Evolutionary conservation across 768 basidiomycete species (phyloP).

Genomic region (Phallus indusiatus): DNA sequence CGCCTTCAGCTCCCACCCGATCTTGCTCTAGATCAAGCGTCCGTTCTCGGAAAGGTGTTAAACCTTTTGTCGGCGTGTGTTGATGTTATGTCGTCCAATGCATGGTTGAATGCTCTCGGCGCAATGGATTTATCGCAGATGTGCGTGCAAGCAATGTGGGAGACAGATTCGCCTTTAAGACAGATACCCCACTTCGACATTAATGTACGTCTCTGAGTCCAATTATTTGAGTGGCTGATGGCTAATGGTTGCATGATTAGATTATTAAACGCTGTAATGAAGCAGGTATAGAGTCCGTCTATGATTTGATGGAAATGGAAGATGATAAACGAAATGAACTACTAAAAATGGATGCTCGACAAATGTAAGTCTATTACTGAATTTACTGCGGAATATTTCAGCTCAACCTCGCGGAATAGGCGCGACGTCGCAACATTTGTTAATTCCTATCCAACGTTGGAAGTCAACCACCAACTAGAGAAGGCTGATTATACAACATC

Average conservation of each 20-base stretch:
- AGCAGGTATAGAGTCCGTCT: slow-evolving; percentile 78
- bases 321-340: slow-evolving; percentile 78
- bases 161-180: slow-evolving; percentile 88
- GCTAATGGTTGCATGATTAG: slow-evolving; percentile 24
- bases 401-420: slow-evolving; percentile 33
- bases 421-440: slow-evolving; percentile 91
- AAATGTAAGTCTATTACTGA: slow-evolving; percentile 62
- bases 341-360: slow-evolving; percentile 72
- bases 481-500: slow-evolving; percentile 83
- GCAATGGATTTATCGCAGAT: slow-evolving; percentile 99
- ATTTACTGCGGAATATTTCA: slow-evolving; percentile 12
- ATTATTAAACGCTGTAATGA: slow-evolving; percentile 78
- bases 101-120: slow-evolving; percentile 86
- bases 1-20: slow-evolving; percentile 88
- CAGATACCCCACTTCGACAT: slow-evolving; percentile 95
- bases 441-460: slow-evolving; percentile 95
- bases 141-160: slow-evolving; percentile 98
- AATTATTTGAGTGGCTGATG: not conserved
- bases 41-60: slow-evolving; percentile 84
- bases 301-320: slow-evolving; percentile 98
- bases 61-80: slow-evolving; percentile 91
- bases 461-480: slow-evolving; percentile 79
- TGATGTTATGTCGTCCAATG: slow-evolving; percentile 97
- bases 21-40: slow-evolving; percentile 81
- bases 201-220: slow-evolving; percentile 42